phyloP scores from a whole-genome alignment of 2,329 filamentous ascomycete species.

The Cercospora sp. region DNA sequence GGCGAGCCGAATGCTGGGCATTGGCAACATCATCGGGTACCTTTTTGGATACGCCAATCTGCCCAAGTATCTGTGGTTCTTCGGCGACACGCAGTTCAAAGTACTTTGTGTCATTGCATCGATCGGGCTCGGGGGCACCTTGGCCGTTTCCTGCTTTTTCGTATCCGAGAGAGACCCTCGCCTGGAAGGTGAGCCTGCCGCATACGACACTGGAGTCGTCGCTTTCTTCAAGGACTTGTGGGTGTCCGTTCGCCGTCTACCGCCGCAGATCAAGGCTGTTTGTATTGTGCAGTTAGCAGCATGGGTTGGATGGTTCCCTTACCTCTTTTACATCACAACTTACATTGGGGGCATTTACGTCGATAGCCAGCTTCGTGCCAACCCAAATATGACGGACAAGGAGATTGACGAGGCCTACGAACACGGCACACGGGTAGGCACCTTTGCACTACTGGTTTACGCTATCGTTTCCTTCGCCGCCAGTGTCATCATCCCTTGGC shows the following conservation, averaged over 20 bases:
- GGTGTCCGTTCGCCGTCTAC: conserved; percentile 73
- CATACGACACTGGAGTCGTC: conserved; percentile 65
- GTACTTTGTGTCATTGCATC: conserved; percentile 84
- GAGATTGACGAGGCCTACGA: conserved; percentile 82
- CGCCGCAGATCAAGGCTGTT: conserved; percentile 84
- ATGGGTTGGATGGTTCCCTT: conserved; percentile 98
- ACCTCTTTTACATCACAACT: conserved; percentile 91
- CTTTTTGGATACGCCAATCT: conserved; percentile 82
- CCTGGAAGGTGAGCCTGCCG: conserved; percentile 63
- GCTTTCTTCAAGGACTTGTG: conserved; percentile 79
- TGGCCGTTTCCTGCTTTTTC: conserved; percentile 67
- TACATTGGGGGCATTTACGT: conserved; percentile 93
- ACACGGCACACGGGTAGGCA: conserved; percentile 80
- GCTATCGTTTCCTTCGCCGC: conserved; percentile 79
- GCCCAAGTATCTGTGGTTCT: conserved; percentile 70
- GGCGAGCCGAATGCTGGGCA: conserved; percentile 81
- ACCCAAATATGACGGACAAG: conserved; percentile 73
- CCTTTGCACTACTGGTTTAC: conserved; percentile 85
- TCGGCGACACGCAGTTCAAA: conserved; percentile 90
- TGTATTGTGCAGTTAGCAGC: conserved; percentile 95
- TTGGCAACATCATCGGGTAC: conserved; percentile 90
- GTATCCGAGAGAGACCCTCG: conserved; percentile 81
- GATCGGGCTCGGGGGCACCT: conserved; percentile 67
- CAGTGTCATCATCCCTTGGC: conserved; percentile 80
- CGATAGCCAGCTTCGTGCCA: conserved; percentile 73